These are phyloP conservation scores for Hyaloscypha finlandica DNA, from an alignment of 495 filamentous ascomycete genomes.

Conservation along the genomic window DNA sequence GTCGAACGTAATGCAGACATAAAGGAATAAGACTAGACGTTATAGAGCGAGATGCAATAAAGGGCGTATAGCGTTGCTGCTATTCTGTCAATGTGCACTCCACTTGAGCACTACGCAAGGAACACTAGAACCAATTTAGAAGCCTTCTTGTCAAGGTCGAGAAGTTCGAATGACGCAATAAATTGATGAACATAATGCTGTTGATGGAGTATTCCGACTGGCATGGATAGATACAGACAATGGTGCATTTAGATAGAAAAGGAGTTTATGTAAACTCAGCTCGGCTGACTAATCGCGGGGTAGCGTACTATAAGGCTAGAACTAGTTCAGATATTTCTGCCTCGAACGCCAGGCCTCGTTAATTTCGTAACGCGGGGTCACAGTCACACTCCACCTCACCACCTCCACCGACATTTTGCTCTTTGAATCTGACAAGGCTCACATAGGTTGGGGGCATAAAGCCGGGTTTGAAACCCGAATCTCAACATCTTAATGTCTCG, in stretches of 20 bases:
- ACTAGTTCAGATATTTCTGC: constrained; percentile 3
- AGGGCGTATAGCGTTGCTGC: background rate
- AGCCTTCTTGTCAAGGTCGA: background rate
- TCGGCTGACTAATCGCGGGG: background rate
- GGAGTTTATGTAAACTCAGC: background rate
- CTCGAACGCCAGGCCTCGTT: background rate
- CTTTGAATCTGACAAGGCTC: constrained; percentile 6
- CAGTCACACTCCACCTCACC: background rate
- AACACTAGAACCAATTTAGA: background rate
- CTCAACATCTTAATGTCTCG: constrained; percentile 4
- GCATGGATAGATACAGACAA: background rate
- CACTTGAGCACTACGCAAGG: constrained; percentile 1
- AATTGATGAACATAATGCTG: background rate
- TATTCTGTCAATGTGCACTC: constrained; percentile 3
- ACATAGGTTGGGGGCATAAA: background rate
- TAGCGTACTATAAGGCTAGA: too few relatives aligned
- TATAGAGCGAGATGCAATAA: background rate
- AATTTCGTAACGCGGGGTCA: background rate
- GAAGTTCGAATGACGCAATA: constrained; percentile 3
- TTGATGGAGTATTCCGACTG: background rate
- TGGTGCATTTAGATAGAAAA: background rate
- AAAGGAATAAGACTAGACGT: background rate
- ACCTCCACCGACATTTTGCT: constrained; percentile 2
- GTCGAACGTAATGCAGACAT: background rate
- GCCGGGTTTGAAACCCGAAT: background rate